Base-by-base conservation (phyloP, 192 early-diverging fungal species). In the Coemansia sp. region DNA sequence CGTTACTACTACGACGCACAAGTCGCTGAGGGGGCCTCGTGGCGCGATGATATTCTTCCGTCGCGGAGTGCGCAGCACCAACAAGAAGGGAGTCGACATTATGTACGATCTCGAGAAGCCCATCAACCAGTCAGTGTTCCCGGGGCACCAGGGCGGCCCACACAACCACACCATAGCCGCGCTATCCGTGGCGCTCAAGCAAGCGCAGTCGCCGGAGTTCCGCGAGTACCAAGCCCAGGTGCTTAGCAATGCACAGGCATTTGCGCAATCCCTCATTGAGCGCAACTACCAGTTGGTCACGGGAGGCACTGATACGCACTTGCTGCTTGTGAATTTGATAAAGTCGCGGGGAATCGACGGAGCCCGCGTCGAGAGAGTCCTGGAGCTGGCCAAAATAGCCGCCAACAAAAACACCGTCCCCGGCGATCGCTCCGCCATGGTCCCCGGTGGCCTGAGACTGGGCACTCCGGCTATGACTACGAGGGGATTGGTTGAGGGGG, bases 361-460 rank as follows among this genome's bases (percentile, higher is more conserved):
- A 59, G 94, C 95, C 1, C 91, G 97, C 64, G 94, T 96, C 0
- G 95, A 99, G 84, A 88, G 95, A 47, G 86, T 99, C 18, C 82
- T 99, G 39, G 97, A 99, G 83, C 85, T 97, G 62, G 90, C 87
- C 78, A 99, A 99, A 79, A 94, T 99, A 83, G 94, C 97, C 0
- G 88, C 94, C 42, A 99, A 99, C 86, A 99, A 99, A 85, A 99
- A 99, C 88, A 99, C 97, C 0, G 93, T 99, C 39, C 95, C 97
- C 5, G 95, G 95, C 14, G 97, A 99, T 77, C 95, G 93, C 74
- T 88, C 85, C 31, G 97, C 97, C 0, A 85, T 99, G 79, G 85
- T 95, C 35, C 97, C 95, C 18, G 90, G 92, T 61, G 97, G 97
- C 48, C 87, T 99, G 59, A 89, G 97, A 62, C 86, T 99, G 66